These are phyloP conservation scores for Suillus clintonianus DNA, from an alignment of 768 basidiomycete species.

Conservation along the genomic window DNA sequence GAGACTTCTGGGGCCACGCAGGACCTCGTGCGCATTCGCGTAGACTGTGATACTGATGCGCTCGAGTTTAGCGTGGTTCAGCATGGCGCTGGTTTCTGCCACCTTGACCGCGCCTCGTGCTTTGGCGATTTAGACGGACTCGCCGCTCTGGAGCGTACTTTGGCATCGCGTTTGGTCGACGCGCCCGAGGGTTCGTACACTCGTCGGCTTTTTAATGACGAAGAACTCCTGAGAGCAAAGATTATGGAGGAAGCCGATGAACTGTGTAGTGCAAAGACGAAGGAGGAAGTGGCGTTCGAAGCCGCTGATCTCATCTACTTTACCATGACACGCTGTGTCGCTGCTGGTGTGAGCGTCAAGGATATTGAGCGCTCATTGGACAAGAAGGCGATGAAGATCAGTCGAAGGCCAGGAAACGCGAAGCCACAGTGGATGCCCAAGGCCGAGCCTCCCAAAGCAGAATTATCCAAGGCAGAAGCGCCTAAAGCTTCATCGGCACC, in stretches of 20 bases:
- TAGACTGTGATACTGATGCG: slow-evolving; percentile 93
- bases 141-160: slow-evolving; percentile 75
- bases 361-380: slow-evolving; percentile 88
- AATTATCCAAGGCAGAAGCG: slow-evolving; percentile 14
- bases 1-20: slow-evolving; percentile 96
- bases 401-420: slow-evolving; percentile 86
- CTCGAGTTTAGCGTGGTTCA: slow-evolving; percentile 90
- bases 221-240: slow-evolving; percentile 83
- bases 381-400: slow-evolving; percentile 82
- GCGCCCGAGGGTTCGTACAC: slow-evolving; percentile 96
- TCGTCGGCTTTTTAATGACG: slow-evolving; percentile 78
- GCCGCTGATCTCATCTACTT: slow-evolving; percentile 96
- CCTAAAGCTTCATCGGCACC: slow-evolving; percentile 30
- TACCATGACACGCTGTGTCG: slow-evolving; percentile 79
- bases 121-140: slow-evolving; percentile 85
- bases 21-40: slow-evolving; percentile 74
- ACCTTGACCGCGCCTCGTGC: slow-evolving; percentile 84
- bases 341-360: slow-evolving; percentile 75
- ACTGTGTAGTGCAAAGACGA: slow-evolving; percentile 78
- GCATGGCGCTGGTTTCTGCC: slow-evolving; percentile 92
- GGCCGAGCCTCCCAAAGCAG: slow-evolving; percentile 14
- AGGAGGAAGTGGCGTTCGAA: slow-evolving; percentile 89
- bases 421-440: slow-evolving; percentile 72
- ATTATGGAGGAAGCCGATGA: slow-evolving; percentile 99
- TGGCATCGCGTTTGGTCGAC: slow-evolving; percentile 66